These are phyloP conservation scores for Coffea canephora DNA, from an alignment of 257 asterid species.

Conservation along the genomic window DNA sequence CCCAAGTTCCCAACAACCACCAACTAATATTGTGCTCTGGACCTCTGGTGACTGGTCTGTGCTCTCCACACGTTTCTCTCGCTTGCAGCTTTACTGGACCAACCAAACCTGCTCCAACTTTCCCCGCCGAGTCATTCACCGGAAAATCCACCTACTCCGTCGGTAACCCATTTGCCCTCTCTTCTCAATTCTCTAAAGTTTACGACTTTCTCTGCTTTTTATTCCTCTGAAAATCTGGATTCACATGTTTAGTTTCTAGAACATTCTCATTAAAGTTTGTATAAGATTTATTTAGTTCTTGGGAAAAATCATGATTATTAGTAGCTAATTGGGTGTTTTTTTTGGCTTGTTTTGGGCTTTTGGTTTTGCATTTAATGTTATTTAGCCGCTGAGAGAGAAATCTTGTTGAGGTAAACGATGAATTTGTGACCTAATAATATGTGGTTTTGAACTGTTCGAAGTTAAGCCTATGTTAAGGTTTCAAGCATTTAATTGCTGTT, in stretches of 20 bases:
- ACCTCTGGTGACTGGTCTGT: background rate
- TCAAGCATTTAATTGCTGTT: background rate
- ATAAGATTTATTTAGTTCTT: background rate
- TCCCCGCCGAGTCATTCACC: slow-evolving; percentile 10
- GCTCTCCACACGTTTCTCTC: slow-evolving; percentile 28
- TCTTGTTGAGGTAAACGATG: background rate
- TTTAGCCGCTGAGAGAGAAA: background rate
- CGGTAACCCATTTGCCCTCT: background rate
- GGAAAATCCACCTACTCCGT: background rate
- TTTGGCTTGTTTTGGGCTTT: background rate
- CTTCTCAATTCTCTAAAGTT: background rate
- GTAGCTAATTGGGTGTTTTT: background rate
- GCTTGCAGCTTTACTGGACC: slow-evolving; percentile 4
- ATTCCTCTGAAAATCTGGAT: too few relatives aligned
- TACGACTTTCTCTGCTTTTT: background rate
- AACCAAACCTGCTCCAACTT: background rate
- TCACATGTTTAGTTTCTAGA: background rate
- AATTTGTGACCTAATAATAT: background rate
- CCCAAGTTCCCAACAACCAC: background rate
- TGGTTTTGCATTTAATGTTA: background rate
- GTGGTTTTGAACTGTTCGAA: background rate
- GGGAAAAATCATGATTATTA: background rate
- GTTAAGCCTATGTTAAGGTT: background rate
- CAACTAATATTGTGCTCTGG: slow-evolving; percentile 2
- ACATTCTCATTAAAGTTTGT: background rate